These are phyloP conservation scores for thale cress (Arabidopsis thaliana) DNA, from an alignment of 345 rosid species.

Conservation along the genomic window TAIR10.1 NC_003075.7:13475501-13476000, in stretches of 20 bases:
- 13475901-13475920: conserved; percentile 78
- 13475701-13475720: background rate
- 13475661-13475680: background rate
- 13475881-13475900: conserved; percentile 84
- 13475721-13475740: conserved; percentile 23
- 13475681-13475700: background rate
- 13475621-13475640: background rate
- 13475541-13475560: conserved; percentile 19
- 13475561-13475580: background rate
- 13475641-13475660: background rate
- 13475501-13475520: conserved; percentile 29
- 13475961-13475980: conserved; percentile 91
- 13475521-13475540: background rate
- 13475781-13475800: background rate
- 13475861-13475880: conserved; percentile 48
- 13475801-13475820: conserved; percentile 12
- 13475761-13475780: conserved; percentile 11
- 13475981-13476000: conserved; percentile 91
- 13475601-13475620: background rate
- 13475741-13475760: conserved; percentile 32
- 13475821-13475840: conserved; percentile 24
- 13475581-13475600: background rate
- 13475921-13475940: conserved; percentile 97
- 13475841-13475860: conserved; percentile 38
- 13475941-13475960: conserved; percentile 97